A percentile compares a stretch with the other conserved stretches of the same genome.
These are phyloP conservation scores for Aspergillus piperis DNA, from an alignment of 2,329 filamentous ascomycete genomes.

Conservation along the genomic window DNA sequence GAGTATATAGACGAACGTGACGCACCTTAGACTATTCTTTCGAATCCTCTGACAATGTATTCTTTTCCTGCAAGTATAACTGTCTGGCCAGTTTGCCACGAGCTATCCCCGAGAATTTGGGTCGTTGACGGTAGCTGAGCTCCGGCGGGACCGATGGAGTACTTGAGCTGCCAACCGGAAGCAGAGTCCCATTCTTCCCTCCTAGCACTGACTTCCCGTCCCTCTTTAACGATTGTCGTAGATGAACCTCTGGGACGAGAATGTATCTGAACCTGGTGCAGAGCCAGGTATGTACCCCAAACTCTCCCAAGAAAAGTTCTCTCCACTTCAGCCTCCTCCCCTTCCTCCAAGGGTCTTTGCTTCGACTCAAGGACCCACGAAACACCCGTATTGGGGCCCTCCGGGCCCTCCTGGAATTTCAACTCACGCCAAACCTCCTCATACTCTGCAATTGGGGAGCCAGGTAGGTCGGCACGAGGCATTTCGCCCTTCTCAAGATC, in stretches of 20 bases:
- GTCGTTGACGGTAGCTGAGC: constrained; percentile 25
- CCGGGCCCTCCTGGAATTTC: constrained; percentile 33
- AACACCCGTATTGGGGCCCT: constrained; percentile 23
- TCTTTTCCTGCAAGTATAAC: constrained; percentile 18
- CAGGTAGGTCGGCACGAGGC: constrained; percentile 39
- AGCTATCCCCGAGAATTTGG: constrained; percentile 12
- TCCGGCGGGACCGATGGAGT: constrained; percentile 2
- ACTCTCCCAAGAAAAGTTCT: constrained; percentile 35
- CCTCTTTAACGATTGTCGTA: constrained; percentile 23
- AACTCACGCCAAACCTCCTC: constrained; percentile 67
- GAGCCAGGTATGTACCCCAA: constrained; percentile 33
- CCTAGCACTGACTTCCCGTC: constrained; percentile 30
- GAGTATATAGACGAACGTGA: constrained; percentile 10
- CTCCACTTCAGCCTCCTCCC: constrained; percentile 21
- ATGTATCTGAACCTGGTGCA: constrained; percentile 29
- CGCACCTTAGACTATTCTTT: constrained; percentile 19
- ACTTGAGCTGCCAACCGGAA: constrained; percentile 15
- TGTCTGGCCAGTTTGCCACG: constrained; percentile 24
- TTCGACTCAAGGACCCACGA: constrained; percentile 36
- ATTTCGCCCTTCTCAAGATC: constrained; percentile 44
- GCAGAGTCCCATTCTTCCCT: constrained; percentile 26
- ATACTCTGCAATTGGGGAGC: constrained; percentile 49
- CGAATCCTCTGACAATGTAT: constrained; percentile 33
- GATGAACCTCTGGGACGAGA: constrained; percentile 8
- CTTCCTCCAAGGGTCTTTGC: constrained; percentile 12